Evolutionary conservation across 1,284 basidiomycete species (phyloP).

Genomic region (Somion occarium): DNA sequence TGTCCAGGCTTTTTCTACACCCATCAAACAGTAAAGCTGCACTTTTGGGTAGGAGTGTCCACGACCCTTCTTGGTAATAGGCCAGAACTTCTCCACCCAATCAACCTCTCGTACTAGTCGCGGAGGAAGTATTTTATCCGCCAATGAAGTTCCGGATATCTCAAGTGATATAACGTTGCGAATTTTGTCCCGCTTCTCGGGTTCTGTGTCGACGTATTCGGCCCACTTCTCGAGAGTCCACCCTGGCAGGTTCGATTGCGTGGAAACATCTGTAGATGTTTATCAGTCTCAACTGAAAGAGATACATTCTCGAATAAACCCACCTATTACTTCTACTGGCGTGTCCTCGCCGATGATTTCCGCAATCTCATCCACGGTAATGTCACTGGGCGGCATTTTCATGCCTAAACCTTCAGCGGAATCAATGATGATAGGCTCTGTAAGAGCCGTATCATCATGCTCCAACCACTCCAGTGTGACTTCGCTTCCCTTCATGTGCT

Average conservation of each 20-base stretch:
- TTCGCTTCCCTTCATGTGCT: constrained; percentile 59
- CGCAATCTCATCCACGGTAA: constrained; percentile 78
- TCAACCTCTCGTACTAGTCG: constrained; percentile 85
- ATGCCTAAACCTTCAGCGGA: constrained; percentile 76
- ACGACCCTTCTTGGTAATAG: constrained; percentile 64
- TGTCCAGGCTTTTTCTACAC: constrained; percentile 84
- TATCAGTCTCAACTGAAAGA: neutral
- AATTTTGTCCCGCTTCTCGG: constrained; percentile 72
- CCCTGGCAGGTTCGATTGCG: constrained; percentile 73
- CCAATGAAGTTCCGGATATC: constrained; percentile 32
- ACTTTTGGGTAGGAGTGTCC: constrained; percentile 88
- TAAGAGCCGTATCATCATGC: constrained; percentile 62
- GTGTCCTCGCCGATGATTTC: constrained; percentile 72
- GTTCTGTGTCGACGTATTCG: constrained; percentile 73
- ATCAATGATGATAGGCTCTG: constrained; percentile 74
- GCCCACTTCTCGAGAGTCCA: constrained; percentile 94
- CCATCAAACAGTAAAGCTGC: constrained; percentile 95
- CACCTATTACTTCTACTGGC: constrained; percentile 88
- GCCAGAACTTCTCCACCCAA: constrained; percentile 98
- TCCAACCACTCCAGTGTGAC: constrained; percentile 71
- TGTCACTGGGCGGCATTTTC: constrained; percentile 71
- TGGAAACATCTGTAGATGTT: constrained; percentile 62
- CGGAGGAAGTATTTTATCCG: constrained; percentile 76
- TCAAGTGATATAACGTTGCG: constrained; percentile 36
- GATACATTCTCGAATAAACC: constrained; percentile 15